Evolutionary conservation across 2,329 filamentous ascomycete genomes (phyloP).

Genomic region (Hypoxylon sp.): DNA sequence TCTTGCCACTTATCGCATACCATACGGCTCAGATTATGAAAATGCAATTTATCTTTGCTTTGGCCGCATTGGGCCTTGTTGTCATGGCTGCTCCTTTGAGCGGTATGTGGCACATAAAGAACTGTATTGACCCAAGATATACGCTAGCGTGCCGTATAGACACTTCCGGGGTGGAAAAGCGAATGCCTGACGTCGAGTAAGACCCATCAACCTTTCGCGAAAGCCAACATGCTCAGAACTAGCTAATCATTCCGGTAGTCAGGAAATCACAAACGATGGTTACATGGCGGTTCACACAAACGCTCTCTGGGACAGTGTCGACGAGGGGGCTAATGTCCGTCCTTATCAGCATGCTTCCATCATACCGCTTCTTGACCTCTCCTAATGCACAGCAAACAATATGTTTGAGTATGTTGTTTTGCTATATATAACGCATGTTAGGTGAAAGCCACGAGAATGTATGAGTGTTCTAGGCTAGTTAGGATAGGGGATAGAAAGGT

Average conservation of each 20-base stretch:
- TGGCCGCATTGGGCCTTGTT: not conserved
- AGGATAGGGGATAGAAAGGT: not conserved
- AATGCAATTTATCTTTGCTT: not conserved
- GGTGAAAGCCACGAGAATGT: not conserved
- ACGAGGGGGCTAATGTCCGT: slow-evolving; percentile 29
- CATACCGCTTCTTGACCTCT: slow-evolving; percentile 38
- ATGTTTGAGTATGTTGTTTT: not conserved
- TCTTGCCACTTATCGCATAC: not conserved
- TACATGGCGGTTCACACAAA: not conserved
- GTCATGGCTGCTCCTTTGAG: not conserved
- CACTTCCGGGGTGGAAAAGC: not conserved
- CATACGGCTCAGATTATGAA: not conserved
- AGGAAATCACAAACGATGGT: not conserved
- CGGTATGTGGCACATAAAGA: not conserved
- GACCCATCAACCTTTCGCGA: not conserved
- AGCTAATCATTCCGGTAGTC: not conserved
- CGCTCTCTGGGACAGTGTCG: not conserved
- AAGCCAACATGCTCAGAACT: not conserved
- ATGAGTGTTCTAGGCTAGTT: not conserved
- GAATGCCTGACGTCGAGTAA: slow-evolving; percentile 18
- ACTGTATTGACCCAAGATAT: not conserved
- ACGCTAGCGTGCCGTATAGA: slow-evolving; percentile 1
- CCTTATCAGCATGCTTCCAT: slow-evolving; percentile 43
- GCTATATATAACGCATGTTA: not conserved
- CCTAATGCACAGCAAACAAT: not conserved